Percentiles rank a stretch among this genome's conserved stretches.
Conservation (phyloP, 176 grass and related monocot species). For the Luzula sylvatica region DNA sequence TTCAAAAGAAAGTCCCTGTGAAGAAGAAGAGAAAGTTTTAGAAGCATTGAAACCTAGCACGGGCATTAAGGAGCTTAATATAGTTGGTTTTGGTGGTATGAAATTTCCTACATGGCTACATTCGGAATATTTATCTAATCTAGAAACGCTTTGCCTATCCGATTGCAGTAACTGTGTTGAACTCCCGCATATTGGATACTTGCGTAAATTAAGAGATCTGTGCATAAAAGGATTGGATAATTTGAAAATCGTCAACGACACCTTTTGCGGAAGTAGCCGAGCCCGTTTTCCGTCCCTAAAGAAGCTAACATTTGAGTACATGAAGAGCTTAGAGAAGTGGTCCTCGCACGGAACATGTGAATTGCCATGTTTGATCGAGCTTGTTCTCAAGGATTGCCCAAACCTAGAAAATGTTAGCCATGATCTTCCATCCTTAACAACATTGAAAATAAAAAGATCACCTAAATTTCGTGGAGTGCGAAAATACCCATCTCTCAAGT, state of each 20-base stretch:
- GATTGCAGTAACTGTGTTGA: constrained; percentile 1
- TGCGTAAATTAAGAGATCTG: constrained; percentile 17
- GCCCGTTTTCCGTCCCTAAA: constrained; percentile 16
- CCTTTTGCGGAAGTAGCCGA: constrained; percentile 5
- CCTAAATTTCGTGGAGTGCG: background rate
- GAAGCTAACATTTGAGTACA: constrained; percentile 33
- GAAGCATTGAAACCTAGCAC: constrained; percentile 8
- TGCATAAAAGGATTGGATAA: constrained; percentile 21
- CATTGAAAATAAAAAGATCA: constrained; percentile 19
- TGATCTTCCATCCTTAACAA: constrained; percentile 25
- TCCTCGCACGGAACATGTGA: background rate
- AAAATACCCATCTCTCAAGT: constrained; percentile 21
- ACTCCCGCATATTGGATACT: constrained; percentile 21
- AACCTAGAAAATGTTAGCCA: constrained; percentile 21
- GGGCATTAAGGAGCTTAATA: constrained; percentile 16
- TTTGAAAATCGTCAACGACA: background rate
- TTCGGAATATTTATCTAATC: background rate
- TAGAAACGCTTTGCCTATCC: background rate
- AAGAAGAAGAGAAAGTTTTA: constrained; percentile 5
- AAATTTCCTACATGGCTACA: constrained; percentile 19
- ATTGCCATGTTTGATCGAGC: constrained; percentile 21
- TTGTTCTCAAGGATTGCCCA: constrained; percentile 29
- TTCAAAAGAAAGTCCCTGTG: too few species aligned
- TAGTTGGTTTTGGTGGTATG: constrained; percentile 13
- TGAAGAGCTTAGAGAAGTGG: constrained; percentile 14